A percentile compares a stretch with the other conserved stretches of the same genome.
phyloP scores from a whole-genome alignment of 352 stramenopile genomes.

The Pythium dissimile region DNA sequence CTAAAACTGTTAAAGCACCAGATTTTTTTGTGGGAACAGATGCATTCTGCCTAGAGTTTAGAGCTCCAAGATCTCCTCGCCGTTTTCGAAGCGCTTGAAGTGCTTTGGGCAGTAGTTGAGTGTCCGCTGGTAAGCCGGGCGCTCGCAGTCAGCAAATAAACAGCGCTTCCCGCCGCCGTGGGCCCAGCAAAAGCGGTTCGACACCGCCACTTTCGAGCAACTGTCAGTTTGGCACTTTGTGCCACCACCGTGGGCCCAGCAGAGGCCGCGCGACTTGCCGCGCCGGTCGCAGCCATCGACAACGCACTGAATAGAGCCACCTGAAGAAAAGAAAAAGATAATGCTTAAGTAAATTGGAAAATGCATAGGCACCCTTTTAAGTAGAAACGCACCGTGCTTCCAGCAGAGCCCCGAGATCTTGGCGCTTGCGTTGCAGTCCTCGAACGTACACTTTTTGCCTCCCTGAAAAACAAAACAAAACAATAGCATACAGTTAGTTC shows the following conservation, averaged over 20 bases:
- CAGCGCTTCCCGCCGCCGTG: constrained; percentile 37
- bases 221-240: neutral
- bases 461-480: constrained; percentile 18
- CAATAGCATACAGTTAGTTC: neutral
- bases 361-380: neutral
- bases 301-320: constrained; percentile 33
- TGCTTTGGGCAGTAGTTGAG: constrained; percentile 8
- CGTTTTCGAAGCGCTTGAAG: constrained; percentile 5
- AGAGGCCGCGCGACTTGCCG: neutral
- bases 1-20: too few relatives aligned
- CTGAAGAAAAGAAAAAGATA: constrained; percentile 3
- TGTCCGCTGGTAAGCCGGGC: constrained; percentile 28
- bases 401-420: constrained; percentile 34
- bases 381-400: constrained; percentile 37
- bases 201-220: constrained; percentile 28
- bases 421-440: constrained; percentile 29
- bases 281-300: constrained; percentile 26
- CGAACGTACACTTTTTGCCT: constrained; percentile 32
- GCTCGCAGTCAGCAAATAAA: constrained; percentile 26
- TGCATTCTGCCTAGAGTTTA: neutral
- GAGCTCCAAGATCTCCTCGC: constrained; percentile 6
- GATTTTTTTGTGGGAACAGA: too few relatives aligned
- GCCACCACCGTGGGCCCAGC: constrained; percentile 4
- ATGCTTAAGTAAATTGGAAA: neutral
- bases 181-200: constrained; percentile 31